phyloP scores from a whole-genome alignment of 2,329 filamentous ascomycete genomes.

The Paraphaeosphaeria sporulosa region DNA sequence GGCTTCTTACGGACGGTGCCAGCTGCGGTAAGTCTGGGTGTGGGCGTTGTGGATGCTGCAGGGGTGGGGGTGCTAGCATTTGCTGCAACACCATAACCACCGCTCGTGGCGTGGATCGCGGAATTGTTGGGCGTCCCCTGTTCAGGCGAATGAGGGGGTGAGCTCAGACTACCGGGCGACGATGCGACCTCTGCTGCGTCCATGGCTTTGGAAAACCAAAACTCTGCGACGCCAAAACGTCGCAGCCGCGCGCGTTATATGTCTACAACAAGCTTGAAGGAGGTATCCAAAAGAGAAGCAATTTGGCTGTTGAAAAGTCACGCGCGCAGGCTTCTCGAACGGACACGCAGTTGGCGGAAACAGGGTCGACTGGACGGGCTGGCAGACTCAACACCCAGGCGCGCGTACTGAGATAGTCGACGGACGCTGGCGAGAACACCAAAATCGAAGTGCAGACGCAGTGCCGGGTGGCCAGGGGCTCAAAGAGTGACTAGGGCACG shows the following conservation, averaged over 20 bases:
- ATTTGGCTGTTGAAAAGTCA: constrained; percentile 4
- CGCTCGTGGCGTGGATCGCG: constrained; percentile 37
- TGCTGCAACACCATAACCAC: constrained; percentile 41
- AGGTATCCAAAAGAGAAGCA: neutral
- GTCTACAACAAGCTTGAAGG: constrained; percentile 7
- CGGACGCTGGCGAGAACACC: constrained; percentile 42
- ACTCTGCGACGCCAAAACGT: constrained; percentile 13
- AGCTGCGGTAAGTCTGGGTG: constrained; percentile 44
- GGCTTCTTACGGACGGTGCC: constrained; percentile 52
- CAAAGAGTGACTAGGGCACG: constrained; percentile 33
- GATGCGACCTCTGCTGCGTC: constrained; percentile 40
- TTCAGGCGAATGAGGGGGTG: constrained; percentile 49
- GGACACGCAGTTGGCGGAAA: constrained; percentile 10
- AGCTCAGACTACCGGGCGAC: constrained; percentile 47
- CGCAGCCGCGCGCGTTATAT: constrained; percentile 10
- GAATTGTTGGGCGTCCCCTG: constrained; percentile 42
- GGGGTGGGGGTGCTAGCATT: constrained; percentile 38
- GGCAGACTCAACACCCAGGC: constrained; percentile 46
- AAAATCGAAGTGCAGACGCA: constrained; percentile 39
- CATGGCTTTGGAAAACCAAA: constrained; percentile 37
- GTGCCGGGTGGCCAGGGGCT: constrained; percentile 25
- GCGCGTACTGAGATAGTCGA: constrained; percentile 32
- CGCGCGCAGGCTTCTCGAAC: constrained; percentile 13
- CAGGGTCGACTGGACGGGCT: constrained; percentile 17
- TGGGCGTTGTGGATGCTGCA: constrained; percentile 40